Base-by-base conservation (phyloP, 805 yeast species). In the Myxozyma monticola region DNA sequence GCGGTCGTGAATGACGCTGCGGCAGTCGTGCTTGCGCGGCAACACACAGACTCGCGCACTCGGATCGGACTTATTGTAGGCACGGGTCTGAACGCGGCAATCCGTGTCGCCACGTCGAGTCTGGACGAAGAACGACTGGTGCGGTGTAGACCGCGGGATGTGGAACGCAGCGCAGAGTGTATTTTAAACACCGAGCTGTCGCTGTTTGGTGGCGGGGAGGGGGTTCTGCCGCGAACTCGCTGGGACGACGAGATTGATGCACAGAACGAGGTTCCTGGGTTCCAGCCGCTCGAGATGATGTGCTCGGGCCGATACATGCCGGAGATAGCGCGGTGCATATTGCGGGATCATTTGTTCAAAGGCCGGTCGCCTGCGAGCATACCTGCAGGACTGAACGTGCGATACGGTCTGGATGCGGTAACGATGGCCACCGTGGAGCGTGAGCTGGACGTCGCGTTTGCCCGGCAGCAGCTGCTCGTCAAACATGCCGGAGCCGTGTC, bases 171-270 rank as follows among this genome's bases (percentile, higher is more conserved):
- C 20, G 18, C 35, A 14, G 48, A 54, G 10, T 86, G 87, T 89
- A 83, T 87, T 56, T 76, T 89, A 59, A 89, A 89, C 69, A 88
- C 95, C 33, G 96, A 89, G 71, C 84, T 95, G 86, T 96, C 96
- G 52, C 85, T 95, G 50, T 87, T 88, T 62, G 96, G 88, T 64
- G 84, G 85, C 60, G 46, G 47, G 15, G 24, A 9, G 6, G 79
- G 78, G n/a, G 73, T 86, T 34, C 70, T 88, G 51, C 96, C 96
- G 54, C 78, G 74, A 26, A 84, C 96, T 1, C 76, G 79, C 54
- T 89, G 85, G 70, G 97, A 89, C 69, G 68, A 70, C 31, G 74
- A 73, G 34, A 80, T 89, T 53, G 96, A 89, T 63, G 49, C 42
- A 20, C 77, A 76, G 56, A 67, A 70, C 18, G 74, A 88, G 17